Evolutionary conservation across 345 rosid genomes (phyloP), one percentile per base, ranked within the genome.

Genomic region (Heritiera fomes): DNA sequence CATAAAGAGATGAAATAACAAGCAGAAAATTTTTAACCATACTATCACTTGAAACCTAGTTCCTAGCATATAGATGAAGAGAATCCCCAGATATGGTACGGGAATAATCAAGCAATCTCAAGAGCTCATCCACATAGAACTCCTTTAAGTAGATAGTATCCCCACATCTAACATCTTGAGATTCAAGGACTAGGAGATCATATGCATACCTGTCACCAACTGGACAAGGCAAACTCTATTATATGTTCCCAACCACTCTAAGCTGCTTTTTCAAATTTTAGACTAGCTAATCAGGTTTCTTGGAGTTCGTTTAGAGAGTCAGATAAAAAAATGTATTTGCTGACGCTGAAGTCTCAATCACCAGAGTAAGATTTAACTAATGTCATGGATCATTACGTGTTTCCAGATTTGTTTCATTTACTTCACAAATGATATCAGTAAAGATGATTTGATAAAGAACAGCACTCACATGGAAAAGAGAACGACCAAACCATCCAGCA

Each of bases 401-500:
- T 56, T 60, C 6, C 46, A 18, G 12, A 34, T 23, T 38, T 64
- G 64, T 8, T 43, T 75, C 41, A 67, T 56, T 15, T 58, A 30
- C 53, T 11, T 66, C 1, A 52, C 18, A 5, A 52, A 40, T 18
- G 20, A 32, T 46, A 66, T 53, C 10, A 28, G 64, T 46, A 56
- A 40, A 67, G 11, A 76, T 46, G 28, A 70, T 4, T 53, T 8
- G 18, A 81, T 65, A 75, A 17, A 68, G 34, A 81, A 78, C 11
- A 75, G 71, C 58, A 89, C 97, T 88, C 82, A 93, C 98, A 87
- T 94, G 98, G 80, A 92, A 96, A 40, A 94, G 91, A 20, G 99
- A 91, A 77, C 98, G 93, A 45, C 99, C 98, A 86, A 96, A 96
- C 99, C 99, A 96, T 64, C 99, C 98, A 18, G 99, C 98, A 80